phyloP scores from a whole-genome alignment of 805 yeast species.

The Yamadazyma nakazawae region DNA sequence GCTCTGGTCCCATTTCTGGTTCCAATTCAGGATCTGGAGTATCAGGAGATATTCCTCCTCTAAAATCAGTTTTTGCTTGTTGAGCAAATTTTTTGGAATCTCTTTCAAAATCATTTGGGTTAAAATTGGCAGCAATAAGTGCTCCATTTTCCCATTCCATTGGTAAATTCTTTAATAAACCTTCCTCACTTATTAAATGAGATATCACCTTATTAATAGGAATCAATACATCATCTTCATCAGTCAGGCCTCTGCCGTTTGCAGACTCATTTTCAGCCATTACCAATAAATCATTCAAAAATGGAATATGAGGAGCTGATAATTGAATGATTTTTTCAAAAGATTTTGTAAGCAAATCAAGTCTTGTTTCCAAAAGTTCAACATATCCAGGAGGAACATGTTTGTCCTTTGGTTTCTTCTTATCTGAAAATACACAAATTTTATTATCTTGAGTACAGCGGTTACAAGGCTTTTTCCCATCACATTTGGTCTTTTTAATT shows the following conservation, averaged over 20 bases:
- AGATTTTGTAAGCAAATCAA: constrained; percentile 49
- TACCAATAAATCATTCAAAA: constrained; percentile 12
- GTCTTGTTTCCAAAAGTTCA: constrained; percentile 57
- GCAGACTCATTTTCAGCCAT: constrained; percentile 1
- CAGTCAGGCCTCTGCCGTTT: constrained; percentile 1
- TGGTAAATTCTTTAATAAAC: constrained; percentile 36
- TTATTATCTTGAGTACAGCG: constrained; percentile 55
- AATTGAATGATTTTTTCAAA: constrained; percentile 40
- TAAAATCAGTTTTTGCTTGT: constrained; percentile 17
- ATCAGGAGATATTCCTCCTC: neutral
- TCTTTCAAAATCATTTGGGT: constrained; percentile 21
- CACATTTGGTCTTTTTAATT: constrained; percentile 61
- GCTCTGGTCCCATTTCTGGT: neutral
- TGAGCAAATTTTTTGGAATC: constrained; percentile 34
- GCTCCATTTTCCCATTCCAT: constrained; percentile 47
- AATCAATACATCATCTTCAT: constrained; percentile 17
- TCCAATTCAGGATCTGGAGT: neutral
- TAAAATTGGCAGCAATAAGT: constrained; percentile 36
- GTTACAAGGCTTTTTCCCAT: constrained; percentile 59
- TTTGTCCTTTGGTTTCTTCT: constrained; percentile 52
- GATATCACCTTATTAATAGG: constrained; percentile 50
- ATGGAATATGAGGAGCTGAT: constrained; percentile 27
- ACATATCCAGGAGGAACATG: constrained; percentile 59
- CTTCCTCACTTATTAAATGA: constrained; percentile 39
- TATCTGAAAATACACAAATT: constrained; percentile 56